Base-by-base conservation (phyloP, 1,284 basidiomycete genomes). In the Boletellus deceptivus region DNA sequence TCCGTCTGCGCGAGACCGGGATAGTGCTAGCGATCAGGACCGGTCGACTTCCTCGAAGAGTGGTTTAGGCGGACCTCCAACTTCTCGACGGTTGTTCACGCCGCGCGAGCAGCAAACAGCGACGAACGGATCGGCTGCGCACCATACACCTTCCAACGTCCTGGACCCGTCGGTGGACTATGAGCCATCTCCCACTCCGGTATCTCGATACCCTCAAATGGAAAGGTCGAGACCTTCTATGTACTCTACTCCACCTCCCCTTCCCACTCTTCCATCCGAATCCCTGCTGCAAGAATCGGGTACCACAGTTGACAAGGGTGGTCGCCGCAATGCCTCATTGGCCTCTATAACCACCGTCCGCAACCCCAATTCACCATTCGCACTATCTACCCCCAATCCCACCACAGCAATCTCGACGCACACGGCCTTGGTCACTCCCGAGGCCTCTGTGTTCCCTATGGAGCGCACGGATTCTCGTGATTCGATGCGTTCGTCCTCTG, bases 331-430 rank as follows among this genome's bases (percentile, higher is more conserved):
- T 59, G 63, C 71, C n/a, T 81, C 76, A 4, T 59, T 68, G 9
- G 66, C 71, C 36, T 80, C 83, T 6, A 76, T 72, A 41, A 62
- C 73, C 10, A 87, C 84, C 11, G 65, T 83, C 41, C 80, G 84
- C 37, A 77, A 72, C 14, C 65, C 64, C 55, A 59, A 72, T 61
- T 66, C 75, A 33, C 57, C 72, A 37, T 71, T 78, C 55, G 68
- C 70, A 3, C 46, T 83, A 39, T 75, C 80, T 11, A 78, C 78
- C 0, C 75, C 82, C 0, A 78, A 76, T 53, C 73, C 84, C 1
- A 89, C 86, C 27, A 89, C 84, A 22, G 84, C 84, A 4, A 53
- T 89, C n/a, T 86, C 85, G 1, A 65, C 79, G 0, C 79, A 83
- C 52, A 86, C 82, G 0, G 83, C 81, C 3, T 79, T 79, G 1